Percentiles rank a stretch among this genome's conserved stretches.
Evolutionary conservation across 148 eudicot species (phyloP).

Genomic region (Oxyria digyna): DNA sequence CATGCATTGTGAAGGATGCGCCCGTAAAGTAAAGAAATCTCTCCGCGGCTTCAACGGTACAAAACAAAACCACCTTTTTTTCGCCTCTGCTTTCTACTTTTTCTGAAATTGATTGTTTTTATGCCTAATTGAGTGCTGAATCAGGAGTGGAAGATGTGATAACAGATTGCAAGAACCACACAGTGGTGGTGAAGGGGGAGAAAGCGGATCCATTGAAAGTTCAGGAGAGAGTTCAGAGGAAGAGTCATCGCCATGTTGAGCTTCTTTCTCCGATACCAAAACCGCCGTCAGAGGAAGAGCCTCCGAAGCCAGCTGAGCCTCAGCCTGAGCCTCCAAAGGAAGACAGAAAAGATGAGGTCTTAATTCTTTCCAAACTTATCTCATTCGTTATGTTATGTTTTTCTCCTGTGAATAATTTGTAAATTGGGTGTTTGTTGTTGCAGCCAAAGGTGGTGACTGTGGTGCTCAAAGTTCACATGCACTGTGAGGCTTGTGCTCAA

Average conservation of each 20-base stretch:
- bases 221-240: constrained; percentile 55
- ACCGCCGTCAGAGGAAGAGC: constrained; percentile 37
- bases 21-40: constrained; percentile 63
- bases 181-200: constrained; percentile 89
- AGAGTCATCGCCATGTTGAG: constrained; percentile 88
- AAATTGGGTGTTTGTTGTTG: neutral
- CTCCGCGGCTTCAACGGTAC: constrained; percentile 74
- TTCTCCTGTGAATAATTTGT: neutral
- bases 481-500: constrained; percentile 93
- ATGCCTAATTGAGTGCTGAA: neutral
- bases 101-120: neutral
- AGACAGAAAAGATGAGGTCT: constrained; percentile 68
- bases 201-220: constrained; percentile 88
- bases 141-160: constrained; percentile 74
- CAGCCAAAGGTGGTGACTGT: constrained; percentile 60
- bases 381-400: too few relatives aligned
- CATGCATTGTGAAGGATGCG: constrained; percentile 99
- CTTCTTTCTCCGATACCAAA: constrained; percentile 63
- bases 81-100: neutral
- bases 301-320: constrained; percentile 35
- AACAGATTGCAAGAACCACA: constrained; percentile 80
- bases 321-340: constrained; percentile 35
- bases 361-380: too few relatives aligned
- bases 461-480: constrained; percentile 83
- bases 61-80: neutral